Base-by-base conservation (phyloP, 2,329 filamentous ascomycete species). In the Fusarium torreyae region DNA sequence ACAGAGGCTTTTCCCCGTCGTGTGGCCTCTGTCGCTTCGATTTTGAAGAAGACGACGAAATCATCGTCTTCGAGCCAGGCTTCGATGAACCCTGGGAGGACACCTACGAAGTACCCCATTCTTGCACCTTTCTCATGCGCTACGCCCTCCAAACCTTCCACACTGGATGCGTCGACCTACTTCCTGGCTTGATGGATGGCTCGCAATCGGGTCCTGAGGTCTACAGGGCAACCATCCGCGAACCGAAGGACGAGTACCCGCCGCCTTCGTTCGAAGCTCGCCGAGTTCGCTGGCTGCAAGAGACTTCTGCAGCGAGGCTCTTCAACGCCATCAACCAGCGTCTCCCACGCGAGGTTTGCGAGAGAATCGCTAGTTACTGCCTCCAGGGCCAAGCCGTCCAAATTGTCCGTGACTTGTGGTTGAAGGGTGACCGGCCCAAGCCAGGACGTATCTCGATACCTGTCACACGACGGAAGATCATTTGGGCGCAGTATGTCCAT, bases 1-100 rank as follows among this genome's bases (percentile, higher is more conserved):
- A 44, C 11, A 24, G 22, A n/a, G 42, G 22, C 7, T n/a, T 18
- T 6, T 26, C 46, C 1, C 33, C 46, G 3, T 15, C 33, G 1
- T 50, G 46, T 22, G 33, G 46, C 7, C 33, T 50, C 15, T 50
- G 46, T 15, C 34, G 46, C 11, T 11, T 50, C 3, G 2, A 24
- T 3, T 11, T 50, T 3, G 2, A 5, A 17, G 3, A 1, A 11
- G 7, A 11, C n/a, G 46, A 15, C 1, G 11, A 22, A 3, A 34
- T 38, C 22, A 6, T 50, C 5, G 22, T 18, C 2, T 38, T 42
- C 18, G 15, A 42, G 28, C 28, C 28, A 31, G 28, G 28, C 28
- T 31, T 31, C 10, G 10, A 31, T 13, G 44, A 33, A 14, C 31
- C 28, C 6, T 48, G 44, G 28, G 14, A 7, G n/a, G 33, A 18